phyloP scores from a whole-genome alignment of 164 flowering plant genomes.

The Buxus sempervirens region DNA sequence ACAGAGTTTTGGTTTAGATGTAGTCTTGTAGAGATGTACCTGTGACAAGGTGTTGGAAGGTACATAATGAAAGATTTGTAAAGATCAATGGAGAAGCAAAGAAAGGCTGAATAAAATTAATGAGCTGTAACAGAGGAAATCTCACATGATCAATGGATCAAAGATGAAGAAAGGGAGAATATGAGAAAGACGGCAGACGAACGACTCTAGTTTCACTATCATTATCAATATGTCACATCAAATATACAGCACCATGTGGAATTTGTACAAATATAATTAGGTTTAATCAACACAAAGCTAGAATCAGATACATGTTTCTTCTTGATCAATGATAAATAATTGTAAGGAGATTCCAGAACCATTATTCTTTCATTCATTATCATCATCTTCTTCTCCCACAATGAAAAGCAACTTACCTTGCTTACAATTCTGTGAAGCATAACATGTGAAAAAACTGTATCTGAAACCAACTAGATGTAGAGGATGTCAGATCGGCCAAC shows the following conservation, averaged over 20 bases:
- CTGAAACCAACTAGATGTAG: not conserved
- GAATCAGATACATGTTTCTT: conserved; percentile 5
- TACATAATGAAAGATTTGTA: too few species aligned
- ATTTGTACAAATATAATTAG: not conserved
- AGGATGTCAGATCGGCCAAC: not conserved
- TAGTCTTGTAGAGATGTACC: too few species aligned
- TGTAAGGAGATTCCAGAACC: too few species aligned
- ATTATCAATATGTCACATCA: conserved; percentile 3
- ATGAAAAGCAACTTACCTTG: not conserved
- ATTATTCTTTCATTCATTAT: not conserved
- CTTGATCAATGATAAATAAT: not conserved
- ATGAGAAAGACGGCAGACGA: not conserved
- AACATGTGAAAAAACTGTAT: not conserved
- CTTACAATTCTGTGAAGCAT: not conserved
- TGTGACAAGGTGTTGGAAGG: too few species aligned
- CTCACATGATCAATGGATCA: not conserved
- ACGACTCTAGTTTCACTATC: not conserved
- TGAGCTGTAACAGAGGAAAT: too few species aligned
- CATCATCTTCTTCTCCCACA: not conserved
- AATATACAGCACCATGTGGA: conserved; percentile 9
- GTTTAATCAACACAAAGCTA: conserved; percentile 1
- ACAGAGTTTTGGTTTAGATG: too few species aligned
- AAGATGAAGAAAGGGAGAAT: not conserved
- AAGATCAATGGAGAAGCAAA: too few species aligned
- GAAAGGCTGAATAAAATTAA: too few species aligned